Evolutionary conservation across 202 grass and related monocot genomes (phyloP).

Genomic region (Schoenoplectus triqueter): DNA sequence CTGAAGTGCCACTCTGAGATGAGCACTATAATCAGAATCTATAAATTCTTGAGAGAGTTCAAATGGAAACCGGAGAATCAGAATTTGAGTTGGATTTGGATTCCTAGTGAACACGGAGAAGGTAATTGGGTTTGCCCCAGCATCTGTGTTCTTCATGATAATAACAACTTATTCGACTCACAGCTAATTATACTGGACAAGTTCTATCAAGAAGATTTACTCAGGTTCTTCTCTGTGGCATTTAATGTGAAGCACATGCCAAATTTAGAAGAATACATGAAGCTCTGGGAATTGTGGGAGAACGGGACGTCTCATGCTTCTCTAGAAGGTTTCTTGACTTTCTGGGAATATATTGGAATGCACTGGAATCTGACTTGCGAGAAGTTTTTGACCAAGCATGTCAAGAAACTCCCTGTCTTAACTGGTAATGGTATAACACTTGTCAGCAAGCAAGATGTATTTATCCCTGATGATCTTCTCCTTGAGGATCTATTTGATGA

Average conservation of each 20-base stretch:
- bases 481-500: slow-evolving; percentile 63
- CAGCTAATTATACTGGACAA: slow-evolving; percentile 60
- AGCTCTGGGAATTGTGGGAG: slow-evolving; percentile 67
- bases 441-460: slow-evolving; percentile 49
- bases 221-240: slow-evolving; percentile 47
- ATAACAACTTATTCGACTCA: slow-evolving; percentile 46
- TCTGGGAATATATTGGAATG: slow-evolving; percentile 59
- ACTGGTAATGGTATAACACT: slow-evolving; percentile 39
- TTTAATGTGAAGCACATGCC: slow-evolving; percentile 47
- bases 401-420: slow-evolving; percentile 56
- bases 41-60: slow-evolving; percentile 46
- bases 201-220: slow-evolving; percentile 51
- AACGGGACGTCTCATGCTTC: slow-evolving; percentile 5
- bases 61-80: slow-evolving; percentile 49
- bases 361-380: slow-evolving; percentile 41
- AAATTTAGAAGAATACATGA: slow-evolving; percentile 42
- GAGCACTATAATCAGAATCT: slow-evolving; percentile 55
- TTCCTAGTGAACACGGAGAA: slow-evolving; percentile 38
- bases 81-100: slow-evolving; percentile 55
- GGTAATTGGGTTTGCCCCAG: slow-evolving; percentile 59
- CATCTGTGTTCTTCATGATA: slow-evolving; percentile 55
- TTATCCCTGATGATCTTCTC: slow-evolving; percentile 73
- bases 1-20: slow-evolving; percentile 47
- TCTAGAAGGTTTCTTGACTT: slow-evolving; percentile 47
- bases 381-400: slow-evolving; percentile 45